Percentiles rank a stretch among this genome's conserved stretches.
Evolutionary conservation across 1,139 yeast species (phyloP).

Genomic region (Yamadazyma spencermartinsiae): DNA sequence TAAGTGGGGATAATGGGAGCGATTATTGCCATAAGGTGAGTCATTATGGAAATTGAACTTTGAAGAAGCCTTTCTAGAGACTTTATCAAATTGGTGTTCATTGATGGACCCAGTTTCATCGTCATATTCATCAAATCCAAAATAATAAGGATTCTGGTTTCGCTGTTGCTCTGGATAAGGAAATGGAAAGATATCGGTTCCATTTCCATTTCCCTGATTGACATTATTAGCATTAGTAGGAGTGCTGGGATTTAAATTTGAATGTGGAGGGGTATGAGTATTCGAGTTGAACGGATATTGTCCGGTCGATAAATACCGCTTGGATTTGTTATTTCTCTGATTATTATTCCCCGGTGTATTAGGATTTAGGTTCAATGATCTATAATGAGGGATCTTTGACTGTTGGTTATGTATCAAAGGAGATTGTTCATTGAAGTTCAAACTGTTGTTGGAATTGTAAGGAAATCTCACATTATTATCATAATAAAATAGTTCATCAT

Average conservation of each 20-base stretch:
- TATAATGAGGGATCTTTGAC: slow-evolving; percentile 40
- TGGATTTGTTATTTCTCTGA: slow-evolving; percentile 26
- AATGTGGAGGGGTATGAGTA: slow-evolving; percentile 14
- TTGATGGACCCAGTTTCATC: slow-evolving; percentile 28
- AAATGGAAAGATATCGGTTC: slow-evolving; percentile 46
- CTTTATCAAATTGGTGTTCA: slow-evolving; percentile 21
- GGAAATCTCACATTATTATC: slow-evolving; percentile 46
- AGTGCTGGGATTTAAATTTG: slow-evolving; percentile 6
- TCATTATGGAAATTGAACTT: slow-evolving; percentile 12
- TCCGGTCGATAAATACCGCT: slow-evolving; percentile 41
- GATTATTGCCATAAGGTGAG: not conserved
- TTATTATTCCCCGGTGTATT: not conserved
- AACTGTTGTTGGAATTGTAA: slow-evolving; percentile 23
- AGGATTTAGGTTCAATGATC: slow-evolving; percentile 41
- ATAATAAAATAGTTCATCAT: slow-evolving; percentile 53
- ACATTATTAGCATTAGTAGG: slow-evolving; percentile 5
- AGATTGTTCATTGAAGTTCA: slow-evolving; percentile 31
- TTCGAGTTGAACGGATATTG: slow-evolving; percentile 11
- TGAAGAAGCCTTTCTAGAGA: slow-evolving; percentile 15
- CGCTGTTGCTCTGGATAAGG: slow-evolving; percentile 48
- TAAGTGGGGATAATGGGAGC: slow-evolving; percentile 14
- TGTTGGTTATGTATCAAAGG: slow-evolving; percentile 29
- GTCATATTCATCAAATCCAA: slow-evolving; percentile 44
- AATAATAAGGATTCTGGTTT: slow-evolving; percentile 23
- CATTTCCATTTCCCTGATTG: slow-evolving; percentile 9